phyloP scores from a whole-genome alignment of 1,139 yeast species.

The Taphrina betulina region DNA sequence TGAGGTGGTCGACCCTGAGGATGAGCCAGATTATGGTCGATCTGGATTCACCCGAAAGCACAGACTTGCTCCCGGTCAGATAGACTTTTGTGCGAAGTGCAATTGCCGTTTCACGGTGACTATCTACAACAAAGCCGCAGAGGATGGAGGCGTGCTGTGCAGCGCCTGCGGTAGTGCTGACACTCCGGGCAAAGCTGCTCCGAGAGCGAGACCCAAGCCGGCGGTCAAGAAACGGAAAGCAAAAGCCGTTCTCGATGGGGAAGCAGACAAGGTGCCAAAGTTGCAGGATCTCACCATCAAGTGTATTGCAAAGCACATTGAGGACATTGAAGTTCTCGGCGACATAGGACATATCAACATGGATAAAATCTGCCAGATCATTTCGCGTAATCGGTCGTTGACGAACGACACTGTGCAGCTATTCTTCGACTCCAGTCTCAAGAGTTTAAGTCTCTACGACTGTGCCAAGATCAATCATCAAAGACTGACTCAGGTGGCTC shows the following conservation, averaged over 20 bases:
- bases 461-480: conserved; percentile 75
- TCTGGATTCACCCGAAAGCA: conserved; percentile 35
- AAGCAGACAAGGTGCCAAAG: conserved; percentile 62
- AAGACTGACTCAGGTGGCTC: conserved; percentile 66
- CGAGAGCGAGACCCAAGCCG: conserved; percentile 61
- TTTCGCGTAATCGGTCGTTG: conserved; percentile 77
- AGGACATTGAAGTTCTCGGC: conserved; percentile 73
- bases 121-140: conserved; percentile 60
- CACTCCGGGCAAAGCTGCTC: conserved; percentile 46
- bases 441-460: conserved; percentile 76
- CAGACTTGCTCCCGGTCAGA: conserved; percentile 40
- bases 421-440: conserved; percentile 63
- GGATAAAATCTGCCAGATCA: conserved; percentile 66
- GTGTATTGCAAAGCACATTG: conserved; percentile 68
- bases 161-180: conserved; percentile 55
- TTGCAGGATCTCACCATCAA: conserved; percentile 79
- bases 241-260: conserved; percentile 80
- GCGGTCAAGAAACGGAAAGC: conserved; percentile 60
- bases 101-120: conserved; percentile 53
- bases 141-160: conserved; percentile 56
- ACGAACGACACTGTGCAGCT: conserved; percentile 67
- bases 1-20: conserved; percentile 38
- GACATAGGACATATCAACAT: conserved; percentile 69
- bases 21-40: conserved; percentile 38
- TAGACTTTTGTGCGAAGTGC: conserved; percentile 42